Percentiles rank a stretch among this genome's conserved stretches.
phyloP scores from a whole-genome alignment of 495 filamentous ascomycete genomes.

The Ramalina intermedia region DNA sequence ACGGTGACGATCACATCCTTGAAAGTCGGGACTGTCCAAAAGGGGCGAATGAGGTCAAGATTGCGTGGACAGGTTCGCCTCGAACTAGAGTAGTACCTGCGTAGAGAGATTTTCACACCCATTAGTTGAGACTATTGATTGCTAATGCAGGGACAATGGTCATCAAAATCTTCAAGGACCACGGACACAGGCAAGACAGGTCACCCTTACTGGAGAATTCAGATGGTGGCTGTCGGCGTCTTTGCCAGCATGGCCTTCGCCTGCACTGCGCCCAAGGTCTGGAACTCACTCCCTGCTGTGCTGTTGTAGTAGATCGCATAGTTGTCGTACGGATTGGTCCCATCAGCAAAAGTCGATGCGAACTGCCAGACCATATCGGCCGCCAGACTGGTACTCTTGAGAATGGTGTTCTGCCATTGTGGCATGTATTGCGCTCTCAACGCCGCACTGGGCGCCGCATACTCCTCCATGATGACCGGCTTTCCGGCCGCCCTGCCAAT shows the following conservation, averaged over 20 bases:
- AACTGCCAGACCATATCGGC: conserved; percentile 55
- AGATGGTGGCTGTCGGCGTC: conserved; percentile 1
- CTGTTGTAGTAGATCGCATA: conserved; percentile 14
- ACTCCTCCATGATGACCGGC: conserved; percentile 57
- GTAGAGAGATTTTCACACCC: too few relatives aligned
- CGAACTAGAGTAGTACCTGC: too few relatives aligned
- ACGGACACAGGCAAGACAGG: too few relatives aligned
- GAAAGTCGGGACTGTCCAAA: too few relatives aligned
- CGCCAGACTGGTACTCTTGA: conserved; percentile 34
- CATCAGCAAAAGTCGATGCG: conserved; percentile 22
- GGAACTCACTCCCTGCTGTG: conserved; percentile 4
- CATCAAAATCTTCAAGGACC: too few relatives aligned
- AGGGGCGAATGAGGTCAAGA: too few relatives aligned
- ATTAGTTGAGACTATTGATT: too few relatives aligned
- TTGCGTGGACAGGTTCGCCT: too few relatives aligned
- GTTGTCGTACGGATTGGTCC: conserved; percentile 9
- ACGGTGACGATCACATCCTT: background rate
- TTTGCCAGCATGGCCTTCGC: conserved; percentile 14
- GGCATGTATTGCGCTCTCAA: conserved; percentile 23
- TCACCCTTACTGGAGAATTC: too few relatives aligned
- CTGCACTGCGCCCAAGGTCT: conserved; percentile 9
- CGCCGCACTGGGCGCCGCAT: conserved; percentile 21
- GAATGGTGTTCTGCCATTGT: conserved; percentile 43
- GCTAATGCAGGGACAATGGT: too few relatives aligned
- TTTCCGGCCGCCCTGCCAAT: conserved; percentile 42